Conservation (phyloP, 1,284 basidiomycete species). For the Marasmius oreades region DNA sequence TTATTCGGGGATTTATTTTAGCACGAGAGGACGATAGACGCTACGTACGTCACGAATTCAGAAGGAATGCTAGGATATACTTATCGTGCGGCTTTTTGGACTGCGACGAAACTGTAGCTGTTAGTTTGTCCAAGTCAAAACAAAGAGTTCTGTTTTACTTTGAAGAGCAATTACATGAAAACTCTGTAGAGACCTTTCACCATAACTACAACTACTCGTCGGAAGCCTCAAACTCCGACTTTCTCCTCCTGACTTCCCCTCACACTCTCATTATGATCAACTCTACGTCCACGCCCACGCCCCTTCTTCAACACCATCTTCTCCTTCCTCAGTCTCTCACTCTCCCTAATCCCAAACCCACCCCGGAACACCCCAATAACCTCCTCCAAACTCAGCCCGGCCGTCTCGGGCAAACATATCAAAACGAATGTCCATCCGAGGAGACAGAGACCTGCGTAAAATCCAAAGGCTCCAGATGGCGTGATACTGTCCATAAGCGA, state of each 20-base stretch:
- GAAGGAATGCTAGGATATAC: conserved; percentile 86
- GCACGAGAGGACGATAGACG: conserved; percentile 78
- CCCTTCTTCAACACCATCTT: conserved; percentile 31
- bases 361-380: conserved; percentile 57
- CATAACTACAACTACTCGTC: too few species aligned
- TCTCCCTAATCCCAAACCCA: conserved; percentile 58
- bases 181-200: too few species aligned
- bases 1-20: conserved; percentile 30
- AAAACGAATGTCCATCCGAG: conserved; percentile 70
- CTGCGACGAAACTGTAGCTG: conserved; percentile 83
- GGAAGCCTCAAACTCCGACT: not conserved
- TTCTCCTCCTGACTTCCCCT: not conserved
- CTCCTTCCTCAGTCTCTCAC: conserved; percentile 40
- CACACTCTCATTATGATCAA: not conserved
- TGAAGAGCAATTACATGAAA: too few species aligned
- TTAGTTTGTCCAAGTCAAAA: too few species aligned
- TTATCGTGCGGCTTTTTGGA: conserved; percentile 85
- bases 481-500: conserved; percentile 75
- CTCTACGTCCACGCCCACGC: too few species aligned
- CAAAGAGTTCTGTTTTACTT: too few species aligned
- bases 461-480: conserved; percentile 75
- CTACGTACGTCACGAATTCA: conserved; percentile 85
- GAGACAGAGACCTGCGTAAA: conserved; percentile 75
- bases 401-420: conserved; percentile 75
- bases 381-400: conserved; percentile 74